Conservation (phyloP, 768 basidiomycete species). For the Boletus huronensis region DNA sequence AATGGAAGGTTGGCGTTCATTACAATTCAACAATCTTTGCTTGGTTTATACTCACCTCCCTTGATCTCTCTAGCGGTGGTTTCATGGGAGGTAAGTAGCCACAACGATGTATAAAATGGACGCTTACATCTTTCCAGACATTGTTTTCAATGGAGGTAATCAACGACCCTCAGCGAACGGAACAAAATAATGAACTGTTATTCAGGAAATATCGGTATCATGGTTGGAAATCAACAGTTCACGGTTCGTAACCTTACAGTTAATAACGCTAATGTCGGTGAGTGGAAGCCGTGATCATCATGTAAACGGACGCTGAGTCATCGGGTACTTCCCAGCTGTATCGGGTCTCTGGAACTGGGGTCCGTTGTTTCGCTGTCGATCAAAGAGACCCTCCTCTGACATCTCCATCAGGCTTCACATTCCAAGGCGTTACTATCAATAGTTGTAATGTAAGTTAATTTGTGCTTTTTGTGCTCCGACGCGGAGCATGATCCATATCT, state of each 20-base stretch:
- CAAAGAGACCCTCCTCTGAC: neutral
- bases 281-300: neutral
- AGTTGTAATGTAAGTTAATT: constrained; percentile 28
- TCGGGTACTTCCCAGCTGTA: constrained; percentile 16
- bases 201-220: constrained; percentile 54
- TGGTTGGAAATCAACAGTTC: constrained; percentile 79
- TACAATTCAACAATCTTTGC: neutral
- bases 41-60: neutral
- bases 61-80: constrained; percentile 33
- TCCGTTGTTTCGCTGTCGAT: constrained; percentile 9
- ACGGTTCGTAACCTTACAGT: constrained; percentile 61
- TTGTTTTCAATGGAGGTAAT: constrained; percentile 43
- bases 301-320: neutral
- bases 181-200: neutral
- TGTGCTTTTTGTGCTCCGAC: neutral
- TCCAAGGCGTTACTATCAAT: constrained; percentile 47
- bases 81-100: constrained; percentile 50
- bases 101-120: neutral
- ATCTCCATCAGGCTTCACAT: constrained; percentile 43
- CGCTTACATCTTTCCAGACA: constrained; percentile 22
- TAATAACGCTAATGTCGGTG: constrained; percentile 43
- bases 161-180: neutral
- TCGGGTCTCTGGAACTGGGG: constrained; percentile 42
- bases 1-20: constrained; percentile 48
- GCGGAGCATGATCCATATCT: neutral